Base-by-base conservation (phyloP, 139 green algal species). In the Parachlorella kessleri region DNA sequence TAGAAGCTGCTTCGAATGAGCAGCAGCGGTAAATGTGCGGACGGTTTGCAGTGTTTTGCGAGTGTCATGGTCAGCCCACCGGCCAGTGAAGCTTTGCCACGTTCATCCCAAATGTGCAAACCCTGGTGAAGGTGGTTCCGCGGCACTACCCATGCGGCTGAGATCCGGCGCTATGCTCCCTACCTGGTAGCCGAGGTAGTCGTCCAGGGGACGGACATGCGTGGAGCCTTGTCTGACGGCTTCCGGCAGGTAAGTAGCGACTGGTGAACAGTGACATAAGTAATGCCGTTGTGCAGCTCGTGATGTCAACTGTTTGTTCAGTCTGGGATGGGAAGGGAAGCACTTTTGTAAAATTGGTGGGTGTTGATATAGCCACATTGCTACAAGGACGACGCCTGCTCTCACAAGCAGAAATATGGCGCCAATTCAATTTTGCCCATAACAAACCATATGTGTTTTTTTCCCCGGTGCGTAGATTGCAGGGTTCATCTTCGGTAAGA, bases 401-500 rank as follows among this genome's bases (percentile, higher is more conserved):
- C 3, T 33, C 6, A 40, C 64, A 32, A 28, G 9, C 36, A 9
- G 24, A 8, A 6, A 40, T 36, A 9, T 39, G 64, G 30, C 66
- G 5, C 10, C 35, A 21, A 21, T 36, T 40, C n/a, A 6, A 7
- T 7, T 24, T 37, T n/a, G 2, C n/a, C 36, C 4, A 2, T 37
- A 10, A 4, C 1, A 64, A 26, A 30, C 33, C 70, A 53, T 1
- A 41, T 40, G 4, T 37, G 30, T 41, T 38, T 3, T 23, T 40
- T 23, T 4, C 68, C 26, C 23, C 3, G 6, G 3, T 39, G 72
- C 82, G 48, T 18, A 87, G 77, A 78, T 89, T 73, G 87, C 87
- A 18, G 83, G 84, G 37, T 94, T 88, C 76, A 94, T 94, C 63
- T 94, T 94, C 67, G 90, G 87, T 21, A 87, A 87, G 48, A 93